These are phyloP conservation scores for Bruguiera sexangula DNA, from an alignment of 345 rosid species.

Conservation along the genomic window DNA sequence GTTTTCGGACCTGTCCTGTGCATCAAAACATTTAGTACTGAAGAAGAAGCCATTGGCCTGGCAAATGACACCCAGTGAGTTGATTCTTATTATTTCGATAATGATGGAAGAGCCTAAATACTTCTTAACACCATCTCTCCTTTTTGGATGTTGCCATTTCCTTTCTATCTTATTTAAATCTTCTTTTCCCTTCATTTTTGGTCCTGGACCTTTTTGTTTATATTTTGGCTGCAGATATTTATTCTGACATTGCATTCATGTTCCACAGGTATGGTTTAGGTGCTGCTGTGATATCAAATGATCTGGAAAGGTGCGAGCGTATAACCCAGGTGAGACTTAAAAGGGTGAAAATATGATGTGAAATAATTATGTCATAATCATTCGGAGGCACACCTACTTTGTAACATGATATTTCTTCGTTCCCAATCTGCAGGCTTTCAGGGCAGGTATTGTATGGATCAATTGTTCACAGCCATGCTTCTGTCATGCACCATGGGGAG, in stretches of 20 bases:
- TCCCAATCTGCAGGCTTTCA: conserved; percentile 49
- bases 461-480: conserved; percentile 99
- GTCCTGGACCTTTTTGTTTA: not conserved
- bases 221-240: not conserved
- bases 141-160: not conserved
- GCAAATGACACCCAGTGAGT: conserved; percentile 93
- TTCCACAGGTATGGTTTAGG: conserved; percentile 70
- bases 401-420: conserved; percentile 4
- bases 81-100: not conserved
- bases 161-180: not conserved
- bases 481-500: conserved; percentile 99
- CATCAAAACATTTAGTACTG: conserved; percentile 78
- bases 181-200: not conserved
- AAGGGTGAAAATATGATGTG: not conserved
- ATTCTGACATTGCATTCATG: conserved; percentile 20
- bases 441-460: conserved; percentile 86
- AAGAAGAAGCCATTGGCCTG: conserved; percentile 90
- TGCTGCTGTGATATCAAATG: conserved; percentile 85
- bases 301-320: conserved; percentile 90
- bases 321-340: conserved; percentile 65
- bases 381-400: not conserved
- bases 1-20: conserved; percentile 96
- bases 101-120: no score
- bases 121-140: no score
- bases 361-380: not conserved